phyloP scores from a whole-genome alignment of 192 early-diverging fungal species.

The Umbelopsis ramanniana region DNA sequence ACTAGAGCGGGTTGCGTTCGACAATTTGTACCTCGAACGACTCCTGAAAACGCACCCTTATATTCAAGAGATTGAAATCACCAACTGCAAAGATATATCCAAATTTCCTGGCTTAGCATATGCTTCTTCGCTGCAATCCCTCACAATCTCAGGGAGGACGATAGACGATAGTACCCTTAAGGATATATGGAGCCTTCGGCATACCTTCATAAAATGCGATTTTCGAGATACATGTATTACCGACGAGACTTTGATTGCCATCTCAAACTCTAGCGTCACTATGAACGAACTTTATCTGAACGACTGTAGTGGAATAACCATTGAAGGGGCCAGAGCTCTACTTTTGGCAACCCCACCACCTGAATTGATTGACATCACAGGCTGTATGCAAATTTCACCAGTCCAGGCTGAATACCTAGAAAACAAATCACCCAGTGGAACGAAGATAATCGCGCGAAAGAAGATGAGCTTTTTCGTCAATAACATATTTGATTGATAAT shows the following conservation, averaged over 20 bases:
- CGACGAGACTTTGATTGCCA: not conserved
- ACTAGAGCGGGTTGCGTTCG: not conserved
- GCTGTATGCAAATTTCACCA: not conserved
- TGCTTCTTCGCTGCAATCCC: not conserved
- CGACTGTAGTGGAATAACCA: not conserved
- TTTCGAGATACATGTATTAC: constrained; percentile 6
- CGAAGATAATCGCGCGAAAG: not conserved
- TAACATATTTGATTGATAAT: not conserved
- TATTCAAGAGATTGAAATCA: not conserved
- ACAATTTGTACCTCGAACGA: constrained; percentile 4
- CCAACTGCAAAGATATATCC: not conserved
- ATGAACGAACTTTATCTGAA: not conserved
- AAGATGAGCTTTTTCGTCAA: not conserved
- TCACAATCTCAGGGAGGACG: not conserved
- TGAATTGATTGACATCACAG: not conserved
- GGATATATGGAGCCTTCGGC: not conserved
- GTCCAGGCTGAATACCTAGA: not conserved
- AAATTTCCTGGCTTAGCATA: not conserved
- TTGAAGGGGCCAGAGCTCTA: not conserved
- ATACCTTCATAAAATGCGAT: not conserved
- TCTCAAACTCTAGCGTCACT: not conserved
- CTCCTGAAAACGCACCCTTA: constrained; percentile 11
- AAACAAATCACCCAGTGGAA: not conserved
- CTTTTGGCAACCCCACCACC: not conserved
- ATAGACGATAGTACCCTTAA: not conserved